A percentile compares a stretch with the other conserved stretches of the same genome.
These are phyloP conservation scores for Penicillium hordei DNA, from an alignment of 2,329 filamentous ascomycete species.

Conservation along the genomic window DNA sequence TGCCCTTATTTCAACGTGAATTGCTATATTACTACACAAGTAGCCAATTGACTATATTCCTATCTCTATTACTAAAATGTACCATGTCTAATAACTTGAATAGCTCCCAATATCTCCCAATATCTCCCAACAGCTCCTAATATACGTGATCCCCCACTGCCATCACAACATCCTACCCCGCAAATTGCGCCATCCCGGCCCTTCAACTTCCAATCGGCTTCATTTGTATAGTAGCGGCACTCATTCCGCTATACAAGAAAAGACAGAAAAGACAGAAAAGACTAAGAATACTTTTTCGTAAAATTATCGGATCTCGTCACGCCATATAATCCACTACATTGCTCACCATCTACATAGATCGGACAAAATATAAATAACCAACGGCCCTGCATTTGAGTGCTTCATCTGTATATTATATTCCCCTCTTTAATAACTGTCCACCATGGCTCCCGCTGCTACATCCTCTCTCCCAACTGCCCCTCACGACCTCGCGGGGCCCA, in stretches of 20 bases:
- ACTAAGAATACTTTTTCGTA: too few relatives aligned
- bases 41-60: too few relatives aligned
- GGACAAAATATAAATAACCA: slow-evolving; percentile 17
- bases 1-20: background rate
- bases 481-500: slow-evolving; percentile 39
- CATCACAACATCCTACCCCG: slow-evolving; percentile 30
- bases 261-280: background rate
- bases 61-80: background rate
- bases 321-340: slow-evolving; percentile 32
- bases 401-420: background rate
- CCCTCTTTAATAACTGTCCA: background rate
- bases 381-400: background rate
- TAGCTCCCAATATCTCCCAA: background rate
- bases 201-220: slow-evolving; percentile 19
- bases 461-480: slow-evolving; percentile 37
- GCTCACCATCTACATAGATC: slow-evolving; percentile 14
- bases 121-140: too few relatives aligned
- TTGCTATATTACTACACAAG: background rate
- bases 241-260: background rate
- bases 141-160: slow-evolving; percentile 8
- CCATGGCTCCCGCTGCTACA: slow-evolving; percentile 44
- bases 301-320: slow-evolving; percentile 20
- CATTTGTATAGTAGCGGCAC: background rate
- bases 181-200: slow-evolving; percentile 32
- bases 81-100: too few relatives aligned